A percentile compares a stretch with the other conserved stretches of the same genome.
Conservation (phyloP, 2,329 filamentous ascomycete genomes). For the Aspergillus flavus region DNA sequence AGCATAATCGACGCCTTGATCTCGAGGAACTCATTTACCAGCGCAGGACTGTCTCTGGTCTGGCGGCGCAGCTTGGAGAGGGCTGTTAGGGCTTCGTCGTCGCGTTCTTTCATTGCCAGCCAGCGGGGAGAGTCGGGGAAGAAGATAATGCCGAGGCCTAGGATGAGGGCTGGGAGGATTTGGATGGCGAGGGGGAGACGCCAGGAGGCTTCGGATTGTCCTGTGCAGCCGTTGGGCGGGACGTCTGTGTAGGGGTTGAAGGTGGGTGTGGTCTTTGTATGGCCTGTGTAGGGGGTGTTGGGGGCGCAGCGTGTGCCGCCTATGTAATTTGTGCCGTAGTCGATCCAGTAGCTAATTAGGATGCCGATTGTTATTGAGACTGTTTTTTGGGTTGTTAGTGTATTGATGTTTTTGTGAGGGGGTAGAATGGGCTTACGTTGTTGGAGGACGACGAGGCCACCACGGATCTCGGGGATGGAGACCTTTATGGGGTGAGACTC, state of each 20-base stretch:
- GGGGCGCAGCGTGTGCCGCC: slow-evolving; percentile 51
- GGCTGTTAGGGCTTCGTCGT: slow-evolving; percentile 52
- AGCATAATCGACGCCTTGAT: slow-evolving; percentile 50
- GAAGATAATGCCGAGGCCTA: slow-evolving; percentile 48
- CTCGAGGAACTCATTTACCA: slow-evolving; percentile 55
- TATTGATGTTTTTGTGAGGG: background rate
- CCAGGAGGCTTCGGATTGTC: slow-evolving; percentile 53
- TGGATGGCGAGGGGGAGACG: slow-evolving; percentile 52
- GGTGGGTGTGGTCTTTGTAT: slow-evolving; percentile 36
- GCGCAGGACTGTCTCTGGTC: slow-evolving; percentile 45
- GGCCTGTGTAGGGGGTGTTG: slow-evolving; percentile 50
- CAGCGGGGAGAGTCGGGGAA: slow-evolving; percentile 62
- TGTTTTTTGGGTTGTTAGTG: slow-evolving; percentile 36
- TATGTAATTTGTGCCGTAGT: slow-evolving; percentile 51
- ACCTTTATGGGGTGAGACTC: slow-evolving; percentile 39
- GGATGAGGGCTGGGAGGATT: slow-evolving; percentile 42
- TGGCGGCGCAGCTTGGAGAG: slow-evolving; percentile 54
- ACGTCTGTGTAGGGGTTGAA: slow-evolving; percentile 49
- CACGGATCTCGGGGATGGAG: slow-evolving; percentile 41
- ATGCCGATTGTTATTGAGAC: slow-evolving; percentile 46
- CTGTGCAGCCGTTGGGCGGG: slow-evolving; percentile 50
- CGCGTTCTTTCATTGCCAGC: slow-evolving; percentile 51
- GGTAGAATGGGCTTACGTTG: slow-evolving; percentile 31
- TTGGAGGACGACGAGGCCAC: slow-evolving; percentile 42
- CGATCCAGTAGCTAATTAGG: slow-evolving; percentile 43